phyloP scores from a whole-genome alignment of 352 stramenopile genomes.

The Phytophthora agathidicida region DNA sequence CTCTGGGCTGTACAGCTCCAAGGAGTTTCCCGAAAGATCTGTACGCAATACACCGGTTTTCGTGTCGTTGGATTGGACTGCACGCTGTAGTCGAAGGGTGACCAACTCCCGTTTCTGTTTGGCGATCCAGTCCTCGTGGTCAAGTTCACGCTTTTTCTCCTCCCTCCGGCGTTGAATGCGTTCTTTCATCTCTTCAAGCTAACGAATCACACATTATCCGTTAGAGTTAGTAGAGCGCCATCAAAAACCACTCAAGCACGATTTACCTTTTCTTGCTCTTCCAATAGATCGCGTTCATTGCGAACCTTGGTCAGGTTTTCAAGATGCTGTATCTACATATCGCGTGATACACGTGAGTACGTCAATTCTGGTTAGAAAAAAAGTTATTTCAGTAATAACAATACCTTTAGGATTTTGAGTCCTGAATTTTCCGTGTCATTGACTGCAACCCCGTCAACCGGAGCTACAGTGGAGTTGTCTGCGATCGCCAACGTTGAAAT shows the following conservation, averaged over 20 bases:
- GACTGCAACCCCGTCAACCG: background rate
- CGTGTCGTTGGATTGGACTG: slow-evolving; percentile 31
- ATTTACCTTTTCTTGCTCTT: slow-evolving; percentile 67
- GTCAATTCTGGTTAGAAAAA: background rate
- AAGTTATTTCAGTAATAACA: slow-evolving; percentile 7
- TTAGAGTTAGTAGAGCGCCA: too few species aligned
- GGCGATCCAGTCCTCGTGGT: slow-evolving; percentile 56
- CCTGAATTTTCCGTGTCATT: slow-evolving; percentile 27
- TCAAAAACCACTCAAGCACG: too few species aligned
- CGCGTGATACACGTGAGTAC: background rate
- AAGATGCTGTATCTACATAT: slow-evolving; percentile 40
- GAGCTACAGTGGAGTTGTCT: slow-evolving; percentile 1
- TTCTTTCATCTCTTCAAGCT: slow-evolving; percentile 62
- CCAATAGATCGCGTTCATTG: slow-evolving; percentile 60
- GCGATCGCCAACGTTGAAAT: slow-evolving; percentile 22
- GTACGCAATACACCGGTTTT: background rate
- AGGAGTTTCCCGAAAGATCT: slow-evolving; percentile 6
- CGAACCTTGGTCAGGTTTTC: slow-evolving; percentile 50
- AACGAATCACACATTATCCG: background rate
- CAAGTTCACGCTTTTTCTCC: slow-evolving; percentile 51
- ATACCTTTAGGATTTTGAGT: slow-evolving; percentile 52
- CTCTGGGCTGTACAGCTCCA: slow-evolving; percentile 33
- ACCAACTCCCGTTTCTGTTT: slow-evolving; percentile 63
- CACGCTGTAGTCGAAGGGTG: slow-evolving; percentile 43
- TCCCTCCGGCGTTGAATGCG: slow-evolving; percentile 41